Percentiles rank a stretch among this genome's conserved stretches.
Conservation (phyloP, 345 rosid species). For the Cardiospermum halicacabum region DNA sequence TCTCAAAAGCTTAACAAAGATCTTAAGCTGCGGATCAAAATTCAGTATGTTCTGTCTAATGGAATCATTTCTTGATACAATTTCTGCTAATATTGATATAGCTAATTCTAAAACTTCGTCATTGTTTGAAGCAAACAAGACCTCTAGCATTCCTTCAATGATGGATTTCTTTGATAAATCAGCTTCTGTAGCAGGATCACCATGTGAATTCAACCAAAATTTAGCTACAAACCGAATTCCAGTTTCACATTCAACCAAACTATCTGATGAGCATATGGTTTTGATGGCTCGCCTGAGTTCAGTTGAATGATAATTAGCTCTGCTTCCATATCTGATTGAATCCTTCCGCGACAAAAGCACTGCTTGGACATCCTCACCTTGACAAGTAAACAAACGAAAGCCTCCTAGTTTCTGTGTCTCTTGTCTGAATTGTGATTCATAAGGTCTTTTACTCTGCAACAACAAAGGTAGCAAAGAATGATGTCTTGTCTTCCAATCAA, state of each 20-base stretch:
- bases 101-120: constrained; percentile 51
- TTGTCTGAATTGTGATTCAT: constrained; percentile 20
- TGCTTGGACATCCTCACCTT: constrained; percentile 27
- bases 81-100: constrained; percentile 48
- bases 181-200: constrained; percentile 30
- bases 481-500: constrained; percentile 14
- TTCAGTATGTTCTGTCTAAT: constrained; percentile 37
- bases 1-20: constrained; percentile 46
- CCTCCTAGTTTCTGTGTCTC: constrained; percentile 26
- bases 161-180: constrained; percentile 35
- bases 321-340: constrained; percentile 15
- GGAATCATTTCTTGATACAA: constrained; percentile 24
- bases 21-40: constrained; percentile 49
- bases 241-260: constrained; percentile 39
- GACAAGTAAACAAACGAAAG: constrained; percentile 37
- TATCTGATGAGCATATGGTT: constrained; percentile 36
- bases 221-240: constrained; percentile 38
- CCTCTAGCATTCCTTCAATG: constrained; percentile 47
- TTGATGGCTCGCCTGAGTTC: constrained; percentile 37
- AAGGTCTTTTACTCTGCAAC: constrained; percentile 33
- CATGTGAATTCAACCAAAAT: constrained; percentile 44
- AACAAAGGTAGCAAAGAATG: neutral
- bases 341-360: constrained; percentile 28
- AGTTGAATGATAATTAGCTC: constrained; percentile 10
- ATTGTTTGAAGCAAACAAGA: constrained; percentile 46